These are phyloP conservation scores for Colletotrichum lupini DNA, from an alignment of 2,329 filamentous ascomycete species.

Conservation along the genomic window DNA sequence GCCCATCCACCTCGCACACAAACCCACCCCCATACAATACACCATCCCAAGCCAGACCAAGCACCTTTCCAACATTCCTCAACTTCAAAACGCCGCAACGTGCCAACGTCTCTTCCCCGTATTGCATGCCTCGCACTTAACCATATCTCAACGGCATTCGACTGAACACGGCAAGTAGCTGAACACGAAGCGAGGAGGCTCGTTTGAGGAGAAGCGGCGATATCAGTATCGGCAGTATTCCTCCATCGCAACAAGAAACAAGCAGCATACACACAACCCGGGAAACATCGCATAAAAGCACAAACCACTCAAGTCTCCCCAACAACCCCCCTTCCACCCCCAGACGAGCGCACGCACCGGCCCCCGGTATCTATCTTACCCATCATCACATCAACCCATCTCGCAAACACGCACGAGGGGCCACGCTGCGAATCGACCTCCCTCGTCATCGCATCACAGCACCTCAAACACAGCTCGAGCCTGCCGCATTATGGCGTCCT, in stretches of 20 bases:
- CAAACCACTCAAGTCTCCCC: constrained; percentile 17
- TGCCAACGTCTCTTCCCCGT: constrained; percentile 20
- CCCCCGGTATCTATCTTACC: constrained; percentile 8
- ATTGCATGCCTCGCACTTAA: constrained; percentile 11
- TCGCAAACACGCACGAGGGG: constrained; percentile 21
- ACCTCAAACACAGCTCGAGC: not conserved
- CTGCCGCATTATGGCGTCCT: constrained; percentile 58
- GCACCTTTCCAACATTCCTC: constrained; percentile 34
- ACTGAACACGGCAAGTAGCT: constrained; percentile 18
- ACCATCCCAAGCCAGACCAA: constrained; percentile 19
- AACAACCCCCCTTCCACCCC: constrained; percentile 15
- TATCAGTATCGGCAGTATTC: not conserved
- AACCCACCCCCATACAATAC: constrained; percentile 34
- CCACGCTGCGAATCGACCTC: constrained; percentile 20
- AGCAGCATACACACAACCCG: constrained; percentile 16
- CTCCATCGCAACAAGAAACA: not conserved
- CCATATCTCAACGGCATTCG: constrained; percentile 27
- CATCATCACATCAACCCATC: constrained; percentile 9
- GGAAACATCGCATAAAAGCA: constrained; percentile 33
- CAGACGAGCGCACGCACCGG: constrained; percentile 22
- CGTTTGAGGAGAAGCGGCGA: constrained; percentile 7
- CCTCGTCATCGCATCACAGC: constrained; percentile 15
- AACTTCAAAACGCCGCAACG: constrained; percentile 26
- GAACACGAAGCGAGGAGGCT: not conserved
- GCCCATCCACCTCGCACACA: constrained; percentile 35